phyloP scores from a whole-genome alignment of 1,284 basidiomycete genomes.

The Ustilago xerochloae region DNA sequence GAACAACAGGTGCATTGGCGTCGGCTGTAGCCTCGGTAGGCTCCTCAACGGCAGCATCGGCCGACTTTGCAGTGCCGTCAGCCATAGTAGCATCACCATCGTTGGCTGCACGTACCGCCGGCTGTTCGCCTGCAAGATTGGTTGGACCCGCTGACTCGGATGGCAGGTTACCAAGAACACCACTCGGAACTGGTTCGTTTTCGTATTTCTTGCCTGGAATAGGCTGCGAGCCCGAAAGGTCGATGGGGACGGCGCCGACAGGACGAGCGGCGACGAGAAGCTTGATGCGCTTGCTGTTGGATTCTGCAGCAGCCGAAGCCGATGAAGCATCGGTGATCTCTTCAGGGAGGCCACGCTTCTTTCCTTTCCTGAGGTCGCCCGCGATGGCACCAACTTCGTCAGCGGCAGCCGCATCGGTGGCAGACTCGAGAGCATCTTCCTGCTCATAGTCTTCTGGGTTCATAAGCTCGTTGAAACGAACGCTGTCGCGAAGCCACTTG shows the following conservation, averaged over 20 bases:
- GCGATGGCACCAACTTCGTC: slow-evolving; percentile 25
- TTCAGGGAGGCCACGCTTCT: slow-evolving; percentile 65
- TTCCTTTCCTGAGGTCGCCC: slow-evolving; percentile 30
- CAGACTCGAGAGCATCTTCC: slow-evolving; percentile 52
- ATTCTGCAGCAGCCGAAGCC: slow-evolving; percentile 33
- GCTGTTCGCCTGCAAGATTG: slow-evolving; percentile 34
- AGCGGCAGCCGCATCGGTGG: slow-evolving; percentile 15
- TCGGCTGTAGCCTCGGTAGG: slow-evolving; percentile 80
- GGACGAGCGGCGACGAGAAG: slow-evolving; percentile 62
- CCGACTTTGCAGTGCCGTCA: slow-evolving; percentile 35
- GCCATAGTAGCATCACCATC: slow-evolving; percentile 60
- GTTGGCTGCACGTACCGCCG: slow-evolving; percentile 44
- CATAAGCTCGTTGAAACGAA: slow-evolving; percentile 67
- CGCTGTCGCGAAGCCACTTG: slow-evolving; percentile 64
- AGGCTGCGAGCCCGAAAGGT: slow-evolving; percentile 61
- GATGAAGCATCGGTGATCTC: slow-evolving; percentile 57
- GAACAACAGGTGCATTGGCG: slow-evolving; percentile 41
- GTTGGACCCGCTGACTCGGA: slow-evolving; percentile 37
- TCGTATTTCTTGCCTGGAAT: slow-evolving; percentile 67
- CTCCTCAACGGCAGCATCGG: slow-evolving; percentile 73
- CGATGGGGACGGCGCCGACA: slow-evolving; percentile 61
- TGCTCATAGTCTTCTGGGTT: slow-evolving; percentile 68
- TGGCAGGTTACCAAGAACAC: slow-evolving; percentile 64
- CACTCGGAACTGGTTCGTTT: slow-evolving; percentile 61
- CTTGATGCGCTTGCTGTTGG: slow-evolving; percentile 63